Evolutionary conservation across 805 yeast species (phyloP), one percentile per base, ranked within the genome.

Genomic region (Sugiyamaella boreocaroliniensis): DNA sequence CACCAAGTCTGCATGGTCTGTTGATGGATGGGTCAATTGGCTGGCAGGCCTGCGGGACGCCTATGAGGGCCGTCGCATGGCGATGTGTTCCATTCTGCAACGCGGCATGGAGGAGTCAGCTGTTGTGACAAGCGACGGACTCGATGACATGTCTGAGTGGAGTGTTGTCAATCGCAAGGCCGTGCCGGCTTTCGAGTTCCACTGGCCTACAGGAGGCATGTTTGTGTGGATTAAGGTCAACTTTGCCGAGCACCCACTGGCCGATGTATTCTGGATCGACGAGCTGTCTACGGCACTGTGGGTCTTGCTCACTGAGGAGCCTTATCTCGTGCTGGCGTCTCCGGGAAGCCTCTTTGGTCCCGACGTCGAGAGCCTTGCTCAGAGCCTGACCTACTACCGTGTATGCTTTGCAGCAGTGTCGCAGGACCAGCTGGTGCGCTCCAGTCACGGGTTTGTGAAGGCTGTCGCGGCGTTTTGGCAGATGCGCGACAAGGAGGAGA

Each of bases 51-150:
- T 79, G 59, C 71, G 83, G 61, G 68, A 70, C 34, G 89, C 86
- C 67, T 92, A 92, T 76, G 83, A 96, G 37, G 77, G 76, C 62
- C 87, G 89, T 73, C 83, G 97, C 73, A 89, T 89, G 66, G 81
- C 80, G 59, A 87, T 96, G 51, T 79, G 89, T 59, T 89, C 85
- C 61, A 76, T 92, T 5, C 73, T 92, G 59, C 72, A 71, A 60
- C 76, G 81, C 58, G 73, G 77, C 68, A 55, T 63, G 47, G 64
- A 61, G 42, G 59, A 46, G 60, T 41, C 47, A 11, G n/a, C 49
- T 19, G 63, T 61, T 47, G n/a, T 32, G 4, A 4, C 37, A 14
- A 32, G 37, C 11, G 37, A 32, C 8, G 62, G 59, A 43, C 59
- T 66, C 56, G 58, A 55, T 26, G 63, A 69, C 5, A 40, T 19